phyloP scores from a whole-genome alignment of 202 grass and related monocot species.

The Dendrocalamus latiflorus region DNA sequence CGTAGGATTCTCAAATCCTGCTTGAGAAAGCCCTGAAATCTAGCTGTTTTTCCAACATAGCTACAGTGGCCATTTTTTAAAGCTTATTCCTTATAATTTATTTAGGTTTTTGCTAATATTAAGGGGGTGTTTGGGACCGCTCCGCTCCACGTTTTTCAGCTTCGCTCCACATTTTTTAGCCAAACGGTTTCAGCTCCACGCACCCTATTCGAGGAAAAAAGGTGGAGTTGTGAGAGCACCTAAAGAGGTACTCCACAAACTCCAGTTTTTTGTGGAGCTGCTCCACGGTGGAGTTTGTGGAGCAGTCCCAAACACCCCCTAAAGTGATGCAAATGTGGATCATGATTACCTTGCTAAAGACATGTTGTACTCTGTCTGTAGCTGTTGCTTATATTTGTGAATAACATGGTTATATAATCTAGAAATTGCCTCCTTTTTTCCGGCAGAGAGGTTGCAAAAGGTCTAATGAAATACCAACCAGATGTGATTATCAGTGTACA shows the following conservation, averaged over 20 bases:
- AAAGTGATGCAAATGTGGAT: background rate
- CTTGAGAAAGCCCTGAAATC: background rate
- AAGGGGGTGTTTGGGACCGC: too few relatives aligned
- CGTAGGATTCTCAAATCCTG: constrained; percentile 6
- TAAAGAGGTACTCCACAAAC: too few relatives aligned
- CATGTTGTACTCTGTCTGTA: background rate
- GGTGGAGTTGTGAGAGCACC: too few relatives aligned
- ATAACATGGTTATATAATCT: constrained; percentile 16
- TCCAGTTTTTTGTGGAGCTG: too few relatives aligned
- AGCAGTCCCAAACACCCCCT: too few relatives aligned
- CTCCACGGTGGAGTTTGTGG: too few relatives aligned
- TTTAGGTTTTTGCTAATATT: constrained; percentile 1
- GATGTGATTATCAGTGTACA: constrained; percentile 99
- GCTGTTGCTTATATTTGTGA: background rate
- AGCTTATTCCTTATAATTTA: background rate
- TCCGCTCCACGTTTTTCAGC: too few relatives aligned
- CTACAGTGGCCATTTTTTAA: background rate
- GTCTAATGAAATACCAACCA: constrained; percentile 97
- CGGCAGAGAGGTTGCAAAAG: constrained; percentile 91
- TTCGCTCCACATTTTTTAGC: too few relatives aligned
- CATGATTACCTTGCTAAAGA: constrained; percentile 10
- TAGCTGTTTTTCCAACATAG: background rate
- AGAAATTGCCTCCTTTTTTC: background rate
- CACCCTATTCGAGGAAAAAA: too few relatives aligned
- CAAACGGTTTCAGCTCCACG: too few relatives aligned